These are phyloP conservation scores for Vigna reflexopilosa DNA, from an alignment of 306 rosid genomes.

Conservation along the genomic window DNA sequence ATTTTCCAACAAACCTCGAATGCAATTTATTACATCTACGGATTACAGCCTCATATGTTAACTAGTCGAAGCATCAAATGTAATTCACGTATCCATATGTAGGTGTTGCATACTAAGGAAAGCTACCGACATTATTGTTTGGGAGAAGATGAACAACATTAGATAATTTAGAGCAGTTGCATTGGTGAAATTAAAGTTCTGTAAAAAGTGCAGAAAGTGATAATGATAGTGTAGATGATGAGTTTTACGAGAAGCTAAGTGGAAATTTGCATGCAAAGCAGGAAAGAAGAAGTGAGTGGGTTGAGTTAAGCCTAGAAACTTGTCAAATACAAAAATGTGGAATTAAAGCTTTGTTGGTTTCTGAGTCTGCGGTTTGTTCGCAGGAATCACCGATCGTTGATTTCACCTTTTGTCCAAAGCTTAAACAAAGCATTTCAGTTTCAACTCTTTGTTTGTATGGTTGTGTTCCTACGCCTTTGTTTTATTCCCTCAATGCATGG, in stretches of 20 bases:
- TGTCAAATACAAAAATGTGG: slow-evolving; percentile 37
- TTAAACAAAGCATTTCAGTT: slow-evolving; percentile 35
- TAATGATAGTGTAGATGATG: slow-evolving; percentile 32
- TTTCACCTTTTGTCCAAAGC: slow-evolving; percentile 34
- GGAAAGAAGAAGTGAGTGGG: slow-evolving; percentile 30
- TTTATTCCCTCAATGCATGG: slow-evolving; percentile 53
- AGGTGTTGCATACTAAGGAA: not conserved
- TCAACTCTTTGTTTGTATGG: slow-evolving; percentile 31
- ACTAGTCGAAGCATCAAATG: too few species aligned
- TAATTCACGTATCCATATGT: too few species aligned
- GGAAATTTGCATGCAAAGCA: slow-evolving; percentile 39
- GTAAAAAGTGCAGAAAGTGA: not conserved
- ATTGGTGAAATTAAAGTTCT: not conserved
- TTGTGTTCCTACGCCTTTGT: slow-evolving; percentile 23
- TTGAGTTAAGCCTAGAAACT: slow-evolving; percentile 50
- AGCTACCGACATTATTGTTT: not conserved
- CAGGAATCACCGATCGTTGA: slow-evolving; percentile 36
- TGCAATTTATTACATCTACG: too few species aligned
- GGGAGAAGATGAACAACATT: not conserved
- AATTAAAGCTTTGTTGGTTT: slow-evolving; percentile 36
- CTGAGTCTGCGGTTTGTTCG: slow-evolving; percentile 19
- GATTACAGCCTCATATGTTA: too few species aligned
- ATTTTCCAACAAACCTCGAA: too few species aligned
- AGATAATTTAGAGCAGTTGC: slow-evolving; percentile 2
- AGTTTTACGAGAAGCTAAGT: slow-evolving; percentile 39